Base-by-base conservation (phyloP, 176 grass and related monocot species). In the Lolium multiflorum region DNA sequence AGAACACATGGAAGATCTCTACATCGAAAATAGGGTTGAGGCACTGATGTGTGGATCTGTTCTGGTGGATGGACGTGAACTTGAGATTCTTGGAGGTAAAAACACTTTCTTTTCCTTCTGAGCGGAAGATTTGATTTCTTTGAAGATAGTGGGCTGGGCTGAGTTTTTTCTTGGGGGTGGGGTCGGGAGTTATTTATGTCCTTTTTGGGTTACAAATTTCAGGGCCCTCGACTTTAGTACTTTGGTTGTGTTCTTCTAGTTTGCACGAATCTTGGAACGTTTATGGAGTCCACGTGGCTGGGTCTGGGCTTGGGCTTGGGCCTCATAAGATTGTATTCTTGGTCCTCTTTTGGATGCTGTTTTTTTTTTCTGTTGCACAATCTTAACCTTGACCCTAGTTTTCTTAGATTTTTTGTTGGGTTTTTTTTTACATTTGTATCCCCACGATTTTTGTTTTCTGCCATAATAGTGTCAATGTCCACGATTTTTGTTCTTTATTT, bases 31-130 rank as follows among this genome's bases (percentile, higher is more conserved):
- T 55, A 96, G 97, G 66, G 88, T 99, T 83, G 89, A 92, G 54
- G 89, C 89, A 81, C 81, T 99, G 65, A 77, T 99, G 94, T 77
- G 89, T 90, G 94, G 94, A 46, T 88, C 85, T 58, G 86, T 64
- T 84, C 74, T 99, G 66, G 73, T 88, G 78, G 90, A 83, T 74
- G 97, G 94, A 51, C 85, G 81, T 62, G 97, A 99, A 89, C 92
- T 99, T 68, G 90, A 86, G 62, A 89, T 89, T 63, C 80, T 99
- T 89, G 94, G 94, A 96, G 97, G 97, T 99, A 91, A 93, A 89
- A 92, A 61, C 13, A 72, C 17, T 80, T 65, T 77, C 65, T 72
- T 48, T 91, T 35, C 52, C 22, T 18, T 84, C 75, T 50, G 41
- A 75, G 73, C 41, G 20, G 24, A 49, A 67, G 24, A 67, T 90